Evolutionary conservation across 2,329 filamentous ascomycete species (phyloP).

Genomic region (Orbilia oligospora): DNA sequence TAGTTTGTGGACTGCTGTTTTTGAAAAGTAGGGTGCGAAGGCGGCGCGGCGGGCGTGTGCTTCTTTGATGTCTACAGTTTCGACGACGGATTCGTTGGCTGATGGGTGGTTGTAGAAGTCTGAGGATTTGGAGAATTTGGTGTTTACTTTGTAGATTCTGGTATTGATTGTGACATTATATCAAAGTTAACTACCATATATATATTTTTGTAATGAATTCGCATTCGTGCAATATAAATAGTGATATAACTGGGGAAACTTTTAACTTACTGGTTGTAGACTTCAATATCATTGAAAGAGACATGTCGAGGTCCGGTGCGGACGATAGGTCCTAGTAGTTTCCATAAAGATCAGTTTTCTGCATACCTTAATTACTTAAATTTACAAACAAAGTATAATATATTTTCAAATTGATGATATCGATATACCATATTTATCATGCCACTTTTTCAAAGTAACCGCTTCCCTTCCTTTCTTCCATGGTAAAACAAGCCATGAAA

Average conservation of each 20-base stretch:
- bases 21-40: constrained; percentile 50
- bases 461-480: background rate
- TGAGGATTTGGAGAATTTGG: constrained; percentile 49
- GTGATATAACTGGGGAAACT: no score
- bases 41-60: constrained; percentile 51
- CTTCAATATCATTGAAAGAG: constrained; percentile 64
- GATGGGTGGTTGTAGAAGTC: constrained; percentile 48
- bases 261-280: constrained; percentile 63
- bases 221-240: constrained; percentile 2
- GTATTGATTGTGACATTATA: no score
- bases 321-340: constrained; percentile 65
- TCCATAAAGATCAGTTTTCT: background rate
- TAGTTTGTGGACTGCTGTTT: constrained; percentile 45
- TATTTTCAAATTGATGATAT: no score
- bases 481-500: constrained; percentile 64
- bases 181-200: no score
- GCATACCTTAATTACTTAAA: no score
- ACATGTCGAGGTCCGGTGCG: constrained; percentile 67
- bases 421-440: constrained; percentile 39
- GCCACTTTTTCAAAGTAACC: constrained; percentile 21
- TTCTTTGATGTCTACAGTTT: constrained; percentile 35
- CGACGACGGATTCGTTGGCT: constrained; percentile 38
- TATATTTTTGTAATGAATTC: no score
- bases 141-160: constrained; percentile 53
- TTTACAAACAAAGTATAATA: no score